Percentiles rank a stretch among this genome's conserved stretches.
phyloP scores from a whole-genome alignment of 2,329 filamentous ascomycete species.

The Hypoxylon sp. region DNA sequence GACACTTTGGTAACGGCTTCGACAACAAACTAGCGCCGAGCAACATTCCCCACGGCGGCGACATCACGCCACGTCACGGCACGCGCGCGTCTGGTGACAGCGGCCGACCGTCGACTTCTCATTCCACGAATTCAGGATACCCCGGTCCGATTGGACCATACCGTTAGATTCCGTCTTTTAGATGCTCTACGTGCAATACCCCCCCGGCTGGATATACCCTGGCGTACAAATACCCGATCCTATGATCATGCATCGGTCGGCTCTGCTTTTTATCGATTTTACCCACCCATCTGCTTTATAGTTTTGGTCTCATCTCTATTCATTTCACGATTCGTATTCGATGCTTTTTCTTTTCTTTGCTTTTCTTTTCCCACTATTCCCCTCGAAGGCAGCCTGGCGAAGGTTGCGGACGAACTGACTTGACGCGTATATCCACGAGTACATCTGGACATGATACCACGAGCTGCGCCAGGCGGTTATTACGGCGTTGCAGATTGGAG shows the following conservation, averaged over 20 bases:
- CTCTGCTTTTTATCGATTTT: slow-evolving; percentile 50
- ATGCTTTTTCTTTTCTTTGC: slow-evolving; percentile 26
- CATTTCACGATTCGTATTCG: slow-evolving; percentile 22
- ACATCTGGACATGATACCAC: slow-evolving; percentile 49
- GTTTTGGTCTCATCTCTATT: slow-evolving; percentile 39
- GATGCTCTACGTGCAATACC: slow-evolving; percentile 63
- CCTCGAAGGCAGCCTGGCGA: slow-evolving; percentile 36
- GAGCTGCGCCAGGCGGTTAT: slow-evolving; percentile 43
- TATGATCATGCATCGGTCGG: slow-evolving; percentile 57
- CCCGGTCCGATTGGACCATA: slow-evolving; percentile 89
- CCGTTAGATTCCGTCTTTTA: slow-evolving; percentile 73
- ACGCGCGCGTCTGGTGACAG: slow-evolving; percentile 87
- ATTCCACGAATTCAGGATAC: slow-evolving; percentile 97
- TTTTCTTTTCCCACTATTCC: slow-evolving; percentile 37
- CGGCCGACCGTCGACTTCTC: slow-evolving; percentile 90
- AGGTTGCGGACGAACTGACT: slow-evolving; percentile 42
- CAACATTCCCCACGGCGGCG: slow-evolving; percentile 74
- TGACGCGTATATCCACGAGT: slow-evolving; percentile 47
- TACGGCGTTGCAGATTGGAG: slow-evolving; percentile 47
- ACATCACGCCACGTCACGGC: slow-evolving; percentile 84
- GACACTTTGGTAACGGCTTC: slow-evolving; percentile 71
- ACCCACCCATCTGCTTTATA: slow-evolving; percentile 36
- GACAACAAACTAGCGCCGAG: slow-evolving; percentile 67
- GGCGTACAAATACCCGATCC: slow-evolving; percentile 65
- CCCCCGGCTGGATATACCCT: slow-evolving; percentile 71